Evolutionary conservation across 2,329 filamentous ascomycete genomes (phyloP).

Genomic region (Tolypocladium guangdongense): DNA sequence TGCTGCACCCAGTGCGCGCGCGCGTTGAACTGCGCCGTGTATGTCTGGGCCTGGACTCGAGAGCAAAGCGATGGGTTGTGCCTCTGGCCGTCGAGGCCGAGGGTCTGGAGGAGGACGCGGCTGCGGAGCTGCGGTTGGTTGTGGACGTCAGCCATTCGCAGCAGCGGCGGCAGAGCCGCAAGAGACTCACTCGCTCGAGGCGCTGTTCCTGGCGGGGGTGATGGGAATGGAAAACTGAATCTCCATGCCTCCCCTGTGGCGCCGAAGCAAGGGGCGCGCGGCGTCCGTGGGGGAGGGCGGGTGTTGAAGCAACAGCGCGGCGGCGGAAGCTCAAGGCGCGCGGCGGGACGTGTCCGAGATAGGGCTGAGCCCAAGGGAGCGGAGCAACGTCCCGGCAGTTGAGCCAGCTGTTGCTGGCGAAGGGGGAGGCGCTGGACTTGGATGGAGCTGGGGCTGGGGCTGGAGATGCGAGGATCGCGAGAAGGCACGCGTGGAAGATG

Average conservation of each 20-base stretch:
- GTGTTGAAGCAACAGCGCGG: not conserved
- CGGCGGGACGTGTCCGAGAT: not conserved
- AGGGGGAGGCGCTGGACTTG: not conserved
- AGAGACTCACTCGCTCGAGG: not conserved
- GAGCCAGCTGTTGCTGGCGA: not conserved
- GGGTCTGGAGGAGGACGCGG: conserved; percentile 1
- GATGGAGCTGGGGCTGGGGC: not conserved
- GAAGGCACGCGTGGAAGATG: not conserved
- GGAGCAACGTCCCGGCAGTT: not conserved
- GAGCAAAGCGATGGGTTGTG: conserved; percentile 25
- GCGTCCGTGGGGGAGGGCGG: not conserved
- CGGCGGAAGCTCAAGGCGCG: not conserved
- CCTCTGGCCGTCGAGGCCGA: conserved; percentile 9
- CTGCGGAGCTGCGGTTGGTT: not conserved
- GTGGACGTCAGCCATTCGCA: not conserved
- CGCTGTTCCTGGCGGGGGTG: conserved; percentile 9
- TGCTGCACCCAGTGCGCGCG: conserved; percentile 25
- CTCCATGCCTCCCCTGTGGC: conserved; percentile 17
- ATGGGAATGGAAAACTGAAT: conserved; percentile 26
- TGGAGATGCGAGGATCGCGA: not conserved
- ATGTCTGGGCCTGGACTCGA: conserved; percentile 24
- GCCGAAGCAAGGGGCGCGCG: not conserved
- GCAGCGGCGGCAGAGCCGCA: not conserved
- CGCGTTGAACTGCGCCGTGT: conserved; percentile 26
- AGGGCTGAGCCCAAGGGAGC: not conserved